A percentile compares a stretch with the other conserved stretches of the same genome.
Conservation (phyloP, 148 eudicot genomes). For the Vaccinium vitisidaea region DNA sequence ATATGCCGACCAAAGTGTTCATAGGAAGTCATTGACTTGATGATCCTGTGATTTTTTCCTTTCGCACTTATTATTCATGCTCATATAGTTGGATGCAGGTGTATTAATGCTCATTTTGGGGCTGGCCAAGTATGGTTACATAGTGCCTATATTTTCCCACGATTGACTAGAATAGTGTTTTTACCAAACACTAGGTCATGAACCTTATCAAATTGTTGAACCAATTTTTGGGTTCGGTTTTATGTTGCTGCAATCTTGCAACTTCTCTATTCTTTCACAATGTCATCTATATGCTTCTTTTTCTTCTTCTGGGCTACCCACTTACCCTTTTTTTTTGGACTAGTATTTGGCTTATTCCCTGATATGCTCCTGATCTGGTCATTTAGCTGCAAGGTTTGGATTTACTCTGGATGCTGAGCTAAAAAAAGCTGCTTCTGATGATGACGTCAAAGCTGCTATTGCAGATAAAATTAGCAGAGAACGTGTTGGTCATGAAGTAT, state of each 20-base stretch:
- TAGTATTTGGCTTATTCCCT: neutral
- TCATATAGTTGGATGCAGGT: too few species aligned
- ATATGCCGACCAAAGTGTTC: too few species aligned
- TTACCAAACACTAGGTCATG: neutral
- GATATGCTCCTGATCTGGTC: constrained; percentile 9
- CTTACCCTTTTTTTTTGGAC: neutral
- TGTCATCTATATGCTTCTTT: neutral
- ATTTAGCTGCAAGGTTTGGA: constrained; percentile 77
- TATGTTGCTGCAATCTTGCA: neutral
- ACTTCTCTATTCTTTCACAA: neutral
- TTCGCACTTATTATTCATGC: too few species aligned
- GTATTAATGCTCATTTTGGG: too few species aligned
- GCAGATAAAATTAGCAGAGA: constrained; percentile 93
- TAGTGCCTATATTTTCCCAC: too few species aligned
- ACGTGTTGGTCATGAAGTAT: constrained; percentile 92
- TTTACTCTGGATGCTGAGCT: constrained; percentile 71
- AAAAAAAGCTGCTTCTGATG: constrained; percentile 76
- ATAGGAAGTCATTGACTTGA: too few species aligned
- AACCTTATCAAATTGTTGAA: neutral
- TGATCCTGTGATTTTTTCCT: too few species aligned
- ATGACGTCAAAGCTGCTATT: constrained; percentile 81
- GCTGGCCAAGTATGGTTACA: too few species aligned
- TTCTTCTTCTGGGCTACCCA: neutral
- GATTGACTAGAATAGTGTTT: neutral
- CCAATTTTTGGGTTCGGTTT: neutral